A percentile compares a stretch with the other conserved stretches of the same genome.
phyloP scores from a whole-genome alignment of 2,329 filamentous ascomycete genomes.

The Scytalidium lignicola region DNA sequence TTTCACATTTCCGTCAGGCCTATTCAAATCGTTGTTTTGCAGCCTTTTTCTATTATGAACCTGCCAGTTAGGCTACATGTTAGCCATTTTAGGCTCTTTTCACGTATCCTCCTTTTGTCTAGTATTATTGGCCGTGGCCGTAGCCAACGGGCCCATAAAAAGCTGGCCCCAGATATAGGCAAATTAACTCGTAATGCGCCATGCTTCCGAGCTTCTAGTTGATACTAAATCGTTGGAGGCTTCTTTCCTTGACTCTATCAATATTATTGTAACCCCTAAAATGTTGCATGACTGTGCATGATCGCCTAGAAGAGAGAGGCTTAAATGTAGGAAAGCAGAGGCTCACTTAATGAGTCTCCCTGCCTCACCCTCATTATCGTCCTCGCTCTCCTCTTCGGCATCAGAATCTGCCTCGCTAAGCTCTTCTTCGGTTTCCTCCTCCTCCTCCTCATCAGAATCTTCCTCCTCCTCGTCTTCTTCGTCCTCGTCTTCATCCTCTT shows the following conservation, averaged over 20 bases:
- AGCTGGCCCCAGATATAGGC: slow-evolving; percentile 6
- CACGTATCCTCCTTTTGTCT: background rate
- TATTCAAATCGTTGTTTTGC: slow-evolving; percentile 9
- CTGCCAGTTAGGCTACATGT: background rate
- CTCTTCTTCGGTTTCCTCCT: slow-evolving; percentile 46
- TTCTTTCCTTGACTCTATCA: slow-evolving; percentile 12
- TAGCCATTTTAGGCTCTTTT: background rate
- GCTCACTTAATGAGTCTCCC: slow-evolving; percentile 28
- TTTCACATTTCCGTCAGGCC: slow-evolving; percentile 8
- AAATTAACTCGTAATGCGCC: slow-evolving; percentile 19
- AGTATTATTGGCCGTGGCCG: background rate
- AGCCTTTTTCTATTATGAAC: slow-evolving; percentile 5
- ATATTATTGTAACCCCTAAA: slow-evolving; percentile 16
- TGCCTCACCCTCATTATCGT: slow-evolving; percentile 17
- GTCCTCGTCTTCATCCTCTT: slow-evolving; percentile 49
- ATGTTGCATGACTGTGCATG: slow-evolving; percentile 9
- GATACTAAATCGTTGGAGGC: slow-evolving; percentile 19
- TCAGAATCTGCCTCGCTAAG: slow-evolving; percentile 34
- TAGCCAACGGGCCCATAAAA: background rate
- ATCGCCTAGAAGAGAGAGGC: background rate
- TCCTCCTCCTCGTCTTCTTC: slow-evolving; percentile 46
- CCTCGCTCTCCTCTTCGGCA: slow-evolving; percentile 18
- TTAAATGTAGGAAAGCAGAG: background rate
- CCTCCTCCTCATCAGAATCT: slow-evolving; percentile 45
- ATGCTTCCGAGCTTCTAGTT: slow-evolving; percentile 16